Conservation (phyloP, 2,329 filamentous ascomycete genomes). For the Xylaria sp. region DNA sequence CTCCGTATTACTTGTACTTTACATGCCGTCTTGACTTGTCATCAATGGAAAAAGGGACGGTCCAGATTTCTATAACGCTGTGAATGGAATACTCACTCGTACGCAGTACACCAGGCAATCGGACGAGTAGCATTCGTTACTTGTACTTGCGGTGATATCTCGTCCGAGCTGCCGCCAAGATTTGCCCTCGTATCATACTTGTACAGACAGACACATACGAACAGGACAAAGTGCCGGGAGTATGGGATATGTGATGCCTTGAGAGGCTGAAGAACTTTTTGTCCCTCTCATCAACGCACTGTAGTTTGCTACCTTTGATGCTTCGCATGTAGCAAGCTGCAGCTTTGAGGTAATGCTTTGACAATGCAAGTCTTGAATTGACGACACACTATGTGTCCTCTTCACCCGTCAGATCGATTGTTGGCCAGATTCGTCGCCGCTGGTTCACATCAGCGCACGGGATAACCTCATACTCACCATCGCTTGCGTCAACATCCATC, state of each 20-base stretch:
- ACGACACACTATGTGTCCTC: not conserved
- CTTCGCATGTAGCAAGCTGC: not conserved
- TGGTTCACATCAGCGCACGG: conserved; percentile 16
- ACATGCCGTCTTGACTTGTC: not conserved
- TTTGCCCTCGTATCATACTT: not conserved
- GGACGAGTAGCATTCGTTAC: not conserved
- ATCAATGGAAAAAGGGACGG: not conserved
- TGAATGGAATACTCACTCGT: not conserved
- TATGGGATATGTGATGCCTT: too few species aligned
- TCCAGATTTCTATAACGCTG: not conserved
- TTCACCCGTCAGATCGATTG: not conserved
- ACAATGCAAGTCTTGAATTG: not conserved
- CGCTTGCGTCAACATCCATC: conserved; percentile 22
- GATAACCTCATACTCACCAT: not conserved
- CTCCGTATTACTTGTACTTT: not conserved
- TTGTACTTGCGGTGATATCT: not conserved
- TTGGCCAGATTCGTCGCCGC: not conserved
- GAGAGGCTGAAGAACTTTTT: too few species aligned
- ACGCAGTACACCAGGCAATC: not conserved
- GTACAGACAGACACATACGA: not conserved
- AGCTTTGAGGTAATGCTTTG: not conserved
- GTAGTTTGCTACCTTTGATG: not conserved
- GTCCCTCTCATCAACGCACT: too few species aligned
- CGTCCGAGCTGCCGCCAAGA: not conserved
- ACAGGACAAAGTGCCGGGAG: too few species aligned